A percentile compares a stretch with the other conserved stretches of the same genome.
These are phyloP conservation scores for Exophiala alcalophila DNA, from an alignment of 2,329 filamentous ascomycete species.

Conservation along the genomic window DNA sequence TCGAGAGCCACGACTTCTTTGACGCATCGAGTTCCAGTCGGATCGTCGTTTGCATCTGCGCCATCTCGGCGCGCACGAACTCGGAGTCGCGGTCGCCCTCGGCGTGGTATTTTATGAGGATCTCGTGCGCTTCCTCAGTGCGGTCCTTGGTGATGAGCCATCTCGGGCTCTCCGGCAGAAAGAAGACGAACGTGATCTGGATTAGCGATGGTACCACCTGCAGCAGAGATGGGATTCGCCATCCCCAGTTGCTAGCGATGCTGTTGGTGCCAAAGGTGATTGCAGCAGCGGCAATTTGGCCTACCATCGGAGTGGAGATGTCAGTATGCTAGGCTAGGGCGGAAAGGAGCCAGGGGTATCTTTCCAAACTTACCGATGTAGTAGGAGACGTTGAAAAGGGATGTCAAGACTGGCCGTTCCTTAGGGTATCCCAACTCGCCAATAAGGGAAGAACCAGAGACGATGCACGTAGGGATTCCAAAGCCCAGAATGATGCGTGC, in stretches of 20 bases:
- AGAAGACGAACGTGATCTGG: constrained; percentile 33
- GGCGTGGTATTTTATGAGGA: constrained; percentile 47
- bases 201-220: constrained; percentile 38
- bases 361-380: constrained; percentile 51
- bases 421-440: constrained; percentile 61
- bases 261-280: constrained; percentile 42
- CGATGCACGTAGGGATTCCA: constrained; percentile 60
- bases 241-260: constrained; percentile 42
- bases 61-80: constrained; percentile 59
- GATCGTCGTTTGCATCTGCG: constrained; percentile 59
- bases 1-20: constrained; percentile 33
- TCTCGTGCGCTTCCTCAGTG: constrained; percentile 31
- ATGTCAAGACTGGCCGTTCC: constrained; percentile 59
- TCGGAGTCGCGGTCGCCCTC: constrained; percentile 52
- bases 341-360: too few relatives aligned
- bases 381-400: constrained; percentile 60
- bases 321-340: not conserved
- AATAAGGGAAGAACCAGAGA: constrained; percentile 57
- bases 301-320: constrained; percentile 27
- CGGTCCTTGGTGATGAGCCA: constrained; percentile 31
- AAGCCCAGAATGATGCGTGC: constrained; percentile 60
- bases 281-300: constrained; percentile 42
- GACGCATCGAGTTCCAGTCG: constrained; percentile 54
- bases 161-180: constrained; percentile 30
- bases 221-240: constrained; percentile 47